Evolutionary conservation across 306 rosid genomes (phyloP).

Genomic region (Styphnolobium japonicum): DNA sequence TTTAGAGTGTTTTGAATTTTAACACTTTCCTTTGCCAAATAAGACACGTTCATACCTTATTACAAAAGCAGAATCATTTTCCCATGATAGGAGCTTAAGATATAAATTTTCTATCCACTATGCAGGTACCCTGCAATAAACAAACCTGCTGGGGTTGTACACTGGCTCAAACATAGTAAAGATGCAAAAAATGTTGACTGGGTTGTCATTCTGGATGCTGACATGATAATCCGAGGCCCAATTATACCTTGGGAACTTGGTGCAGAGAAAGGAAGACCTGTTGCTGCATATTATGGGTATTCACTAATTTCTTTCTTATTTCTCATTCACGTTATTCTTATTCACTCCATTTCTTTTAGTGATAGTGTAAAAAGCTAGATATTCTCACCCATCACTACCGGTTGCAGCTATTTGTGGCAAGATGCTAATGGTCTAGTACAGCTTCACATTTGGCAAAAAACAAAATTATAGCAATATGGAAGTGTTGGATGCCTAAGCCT

Average conservation of each 20-base stretch:
- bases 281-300: conserved; percentile 95
- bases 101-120: conserved; percentile 22
- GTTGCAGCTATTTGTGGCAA: not conserved
- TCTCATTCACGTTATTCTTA: not conserved
- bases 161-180: conserved; percentile 89
- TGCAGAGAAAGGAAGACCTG: conserved; percentile 95
- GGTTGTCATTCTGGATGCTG: conserved; percentile 98
- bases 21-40: not conserved
- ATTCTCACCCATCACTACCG: not conserved
- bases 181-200: conserved; percentile 96
- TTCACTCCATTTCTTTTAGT: not conserved
- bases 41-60: not conserved
- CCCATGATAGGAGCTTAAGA: not conserved
- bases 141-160: conserved; percentile 95
- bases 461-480: not conserved
- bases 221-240: conserved; percentile 93
- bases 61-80: not conserved
- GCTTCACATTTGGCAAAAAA: not conserved
- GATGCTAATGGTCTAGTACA: not conserved
- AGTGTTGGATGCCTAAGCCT: not conserved
- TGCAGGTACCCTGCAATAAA: conserved; percentile 99
- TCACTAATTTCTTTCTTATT: not conserved
- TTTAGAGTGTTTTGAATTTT: conserved; percentile 6
- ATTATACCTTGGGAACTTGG: conserved; percentile 98
- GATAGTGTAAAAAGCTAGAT: not conserved